Conservation (phyloP, 306 rosid species). For the Cyclanthera cordifolia region DNA sequence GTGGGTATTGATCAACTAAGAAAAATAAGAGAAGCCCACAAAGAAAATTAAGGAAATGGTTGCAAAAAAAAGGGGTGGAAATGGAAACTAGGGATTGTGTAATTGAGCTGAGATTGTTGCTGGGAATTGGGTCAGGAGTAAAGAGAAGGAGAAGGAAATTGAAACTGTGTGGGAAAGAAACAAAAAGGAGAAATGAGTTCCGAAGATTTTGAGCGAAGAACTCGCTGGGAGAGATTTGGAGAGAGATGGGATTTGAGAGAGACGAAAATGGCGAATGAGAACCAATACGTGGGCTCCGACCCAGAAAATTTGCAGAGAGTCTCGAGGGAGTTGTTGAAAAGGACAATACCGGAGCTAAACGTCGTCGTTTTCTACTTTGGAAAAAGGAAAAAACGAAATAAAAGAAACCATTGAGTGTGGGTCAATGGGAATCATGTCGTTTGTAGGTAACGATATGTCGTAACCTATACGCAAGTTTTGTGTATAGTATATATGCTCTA, state of each 20-base stretch:
- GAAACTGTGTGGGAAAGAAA: neutral
- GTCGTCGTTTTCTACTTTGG: neutral
- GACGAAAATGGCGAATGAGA: conserved; percentile 31
- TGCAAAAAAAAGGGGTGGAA: neutral
- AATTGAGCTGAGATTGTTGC: neutral
- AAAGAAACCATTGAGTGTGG: neutral
- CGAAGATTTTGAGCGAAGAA: conserved; percentile 15
- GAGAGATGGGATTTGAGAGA: conserved; percentile 22
- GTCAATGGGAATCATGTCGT: conserved; percentile 15
- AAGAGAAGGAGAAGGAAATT: neutral
- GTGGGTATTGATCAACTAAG: conserved; percentile 36
- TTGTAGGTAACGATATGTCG: conserved; percentile 13
- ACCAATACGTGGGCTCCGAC: conserved; percentile 10
- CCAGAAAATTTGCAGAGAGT: conserved; percentile 51
- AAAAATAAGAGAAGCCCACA: conserved; percentile 8
- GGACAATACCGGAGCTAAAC: conserved; percentile 4
- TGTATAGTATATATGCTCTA: neutral
- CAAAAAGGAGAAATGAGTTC: conserved; percentile 3
- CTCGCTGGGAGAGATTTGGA: conserved; percentile 13
- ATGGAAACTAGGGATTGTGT: conserved; percentile 40
- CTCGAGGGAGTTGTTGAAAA: conserved; percentile 40
- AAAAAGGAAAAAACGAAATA: neutral
- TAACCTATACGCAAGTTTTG: conserved; percentile 7
- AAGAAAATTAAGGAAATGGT: neutral
- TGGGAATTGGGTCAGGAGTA: neutral